Conservation (phyloP, 2,329 filamentous ascomycete genomes). For the Exophiala sp. region DNA sequence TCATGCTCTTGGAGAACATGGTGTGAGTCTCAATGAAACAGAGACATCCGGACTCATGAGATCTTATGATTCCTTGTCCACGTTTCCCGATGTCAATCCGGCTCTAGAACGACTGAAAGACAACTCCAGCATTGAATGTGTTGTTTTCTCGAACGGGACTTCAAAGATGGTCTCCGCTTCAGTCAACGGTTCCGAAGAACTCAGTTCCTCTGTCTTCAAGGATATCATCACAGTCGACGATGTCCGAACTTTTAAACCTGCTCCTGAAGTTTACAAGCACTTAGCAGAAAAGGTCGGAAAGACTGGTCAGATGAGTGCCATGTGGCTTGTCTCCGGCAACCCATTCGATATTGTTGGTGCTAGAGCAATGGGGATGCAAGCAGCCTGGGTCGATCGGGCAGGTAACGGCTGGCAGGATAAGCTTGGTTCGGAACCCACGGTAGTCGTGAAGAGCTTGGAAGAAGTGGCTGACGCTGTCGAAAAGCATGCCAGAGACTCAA, state of each 20-base stretch:
- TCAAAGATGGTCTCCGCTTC: constrained; percentile 60
- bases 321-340: constrained; percentile 71
- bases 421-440: constrained; percentile 53
- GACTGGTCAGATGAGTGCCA: constrained; percentile 42
- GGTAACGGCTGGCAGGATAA: constrained; percentile 64
- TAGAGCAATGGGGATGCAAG: constrained; percentile 57
- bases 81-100: constrained; percentile 61
- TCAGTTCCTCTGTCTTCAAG: constrained; percentile 51
- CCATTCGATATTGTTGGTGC: constrained; percentile 71
- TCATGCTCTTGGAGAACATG: constrained; percentile 62
- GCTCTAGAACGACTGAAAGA: constrained; percentile 50
- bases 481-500: constrained; percentile 12
- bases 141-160: constrained; percentile 70
- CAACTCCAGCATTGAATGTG: constrained; percentile 47
- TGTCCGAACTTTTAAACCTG: constrained; percentile 62
- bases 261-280: constrained; percentile 59
- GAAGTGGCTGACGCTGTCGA: constrained; percentile 49
- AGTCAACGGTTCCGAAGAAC: constrained; percentile 54
- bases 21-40: constrained; percentile 42
- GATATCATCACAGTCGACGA: constrained; percentile 61
- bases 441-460: constrained; percentile 55
- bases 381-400: constrained; percentile 64
- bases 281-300: constrained; percentile 53
- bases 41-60: constrained; percentile 55
- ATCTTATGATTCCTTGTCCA: constrained; percentile 61